Percentiles rank a stretch among this genome's conserved stretches.
Conservation (phyloP, 208 protist genomes). For the Spironucleus salmonicida region DNA sequence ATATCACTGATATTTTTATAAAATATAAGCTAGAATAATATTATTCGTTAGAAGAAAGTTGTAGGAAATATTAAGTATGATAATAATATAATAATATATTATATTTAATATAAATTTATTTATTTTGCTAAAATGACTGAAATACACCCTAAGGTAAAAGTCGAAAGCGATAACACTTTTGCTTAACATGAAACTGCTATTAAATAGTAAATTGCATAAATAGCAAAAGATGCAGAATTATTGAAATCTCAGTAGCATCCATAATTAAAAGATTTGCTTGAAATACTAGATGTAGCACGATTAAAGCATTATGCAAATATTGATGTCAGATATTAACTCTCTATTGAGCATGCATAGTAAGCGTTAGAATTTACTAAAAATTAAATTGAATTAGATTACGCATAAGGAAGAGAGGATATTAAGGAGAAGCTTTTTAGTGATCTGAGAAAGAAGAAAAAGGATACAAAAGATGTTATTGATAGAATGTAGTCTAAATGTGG, state of each 20-base stretch:
- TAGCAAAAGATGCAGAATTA: not conserved
- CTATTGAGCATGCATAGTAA: conserved; percentile 22
- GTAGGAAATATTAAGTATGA: no score
- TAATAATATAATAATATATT: no score
- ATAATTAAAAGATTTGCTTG: not conserved
- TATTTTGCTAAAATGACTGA: no score
- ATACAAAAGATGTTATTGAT: conserved; percentile 1
- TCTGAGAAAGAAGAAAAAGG: not conserved
- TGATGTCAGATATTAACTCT: conserved; percentile 1
- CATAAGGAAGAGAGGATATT: not conserved
- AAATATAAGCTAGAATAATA: no score
- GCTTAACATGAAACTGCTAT: no score
- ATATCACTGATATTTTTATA: no score
- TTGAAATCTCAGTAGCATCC: not conserved
- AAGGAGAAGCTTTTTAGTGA: conserved; percentile 13
- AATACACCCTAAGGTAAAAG: no score
- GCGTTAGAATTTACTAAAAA: not conserved
- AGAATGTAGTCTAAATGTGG: no score
- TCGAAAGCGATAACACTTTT: no score
- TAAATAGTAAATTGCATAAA: conserved; percentile 43
- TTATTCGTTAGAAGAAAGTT: no score
- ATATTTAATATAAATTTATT: no score
- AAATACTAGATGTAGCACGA: not conserved
- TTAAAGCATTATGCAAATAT: not conserved
- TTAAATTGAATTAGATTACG: not conserved